These are phyloP conservation scores for Hygrophoropsis aurantiaca DNA, from an alignment of 768 basidiomycete genomes.

Conservation along the genomic window DNA sequence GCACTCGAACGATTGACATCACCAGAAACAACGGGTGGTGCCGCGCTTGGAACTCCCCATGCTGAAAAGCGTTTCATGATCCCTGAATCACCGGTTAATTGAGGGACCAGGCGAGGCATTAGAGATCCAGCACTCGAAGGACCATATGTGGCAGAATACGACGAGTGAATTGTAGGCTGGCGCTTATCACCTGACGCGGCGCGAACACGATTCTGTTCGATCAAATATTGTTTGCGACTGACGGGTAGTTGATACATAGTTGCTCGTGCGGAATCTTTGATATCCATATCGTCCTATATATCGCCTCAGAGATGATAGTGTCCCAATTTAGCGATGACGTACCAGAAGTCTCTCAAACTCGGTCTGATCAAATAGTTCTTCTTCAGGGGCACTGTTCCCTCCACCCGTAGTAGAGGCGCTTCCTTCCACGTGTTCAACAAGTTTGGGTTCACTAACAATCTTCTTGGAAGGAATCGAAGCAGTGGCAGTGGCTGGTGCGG, in stretches of 20 bases:
- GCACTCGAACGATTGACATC: constrained; percentile 36
- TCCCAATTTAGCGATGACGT: constrained; percentile 15
- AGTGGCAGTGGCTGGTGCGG: constrained; percentile 39
- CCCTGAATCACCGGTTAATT: constrained; percentile 70
- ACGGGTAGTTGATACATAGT: constrained; percentile 60
- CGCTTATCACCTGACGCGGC: constrained; percentile 31
- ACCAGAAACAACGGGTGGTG: constrained; percentile 34
- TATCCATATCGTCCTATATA: constrained; percentile 65
- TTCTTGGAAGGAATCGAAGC: constrained; percentile 41
- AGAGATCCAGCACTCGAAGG: constrained; percentile 56
- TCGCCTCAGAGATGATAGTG: constrained; percentile 6
- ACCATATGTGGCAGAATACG: constrained; percentile 53
- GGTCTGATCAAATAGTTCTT: constrained; percentile 29
- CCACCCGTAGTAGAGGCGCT: constrained; percentile 19
- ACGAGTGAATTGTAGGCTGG: constrained; percentile 28
- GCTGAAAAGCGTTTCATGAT: constrained; percentile 69
- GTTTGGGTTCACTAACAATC: constrained; percentile 72
- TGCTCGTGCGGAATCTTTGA: constrained; percentile 68
- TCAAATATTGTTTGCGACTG: constrained; percentile 66
- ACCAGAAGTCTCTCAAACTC: constrained; percentile 76
- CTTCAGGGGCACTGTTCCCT: constrained; percentile 29
- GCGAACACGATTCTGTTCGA: constrained; percentile 54
- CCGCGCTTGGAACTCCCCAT: constrained; percentile 46
- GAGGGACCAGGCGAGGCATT: constrained; percentile 69
- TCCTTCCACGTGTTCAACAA: constrained; percentile 47